Base-by-base conservation (phyloP, 768 basidiomycete genomes). In the Lentinula boryana region DNA sequence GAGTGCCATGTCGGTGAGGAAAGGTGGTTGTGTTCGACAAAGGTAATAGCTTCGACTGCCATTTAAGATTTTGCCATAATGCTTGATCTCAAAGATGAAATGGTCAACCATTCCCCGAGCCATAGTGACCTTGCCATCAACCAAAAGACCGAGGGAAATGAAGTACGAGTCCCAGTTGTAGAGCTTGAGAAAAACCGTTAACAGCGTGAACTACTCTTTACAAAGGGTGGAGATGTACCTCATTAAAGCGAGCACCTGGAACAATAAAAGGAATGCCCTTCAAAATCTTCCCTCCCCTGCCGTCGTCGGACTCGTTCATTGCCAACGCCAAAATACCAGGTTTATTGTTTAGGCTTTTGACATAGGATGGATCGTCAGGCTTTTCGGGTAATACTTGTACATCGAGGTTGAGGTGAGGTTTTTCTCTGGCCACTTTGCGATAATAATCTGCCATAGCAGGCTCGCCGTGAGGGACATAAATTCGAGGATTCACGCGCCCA, bases 81-180 rank as follows among this genome's bases (percentile, higher is more conserved):
- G 92, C 76, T 87, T 93, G 79, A 99, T 97, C 79, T 98, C 94
- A 71, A 98, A 99, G 69, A 97, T 91, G 77, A 98, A 99, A 72
- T 99, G 96, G 59, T 98, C 97, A 48, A 98, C 95, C 86, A 98
- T 94, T 68, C 94, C 93, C 74, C 95, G 93, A 18, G 97, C 96
- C 86, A 98, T 91, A 61, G 87, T 83, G 32, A 96, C 86, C 68
- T 94, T 88, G 31, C 95, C 95, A 69, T 99, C 96, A 23, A 98
- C 93, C 7, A 99, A 84, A 32, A 99, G 84, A 15, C 96, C 96
- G 27, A 98, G 85, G 7, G 91, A 80, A 68, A 96, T 93, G 72
- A 97, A 97, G 76, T 95, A 95, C 6, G 91, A 93, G 73, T 95
- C 93, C 93, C 93, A 95, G 70, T 95, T 94, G 75, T 95, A 95